Base-by-base conservation (phyloP, 345 rosid species). In the Citrus trifoliata region DNA sequence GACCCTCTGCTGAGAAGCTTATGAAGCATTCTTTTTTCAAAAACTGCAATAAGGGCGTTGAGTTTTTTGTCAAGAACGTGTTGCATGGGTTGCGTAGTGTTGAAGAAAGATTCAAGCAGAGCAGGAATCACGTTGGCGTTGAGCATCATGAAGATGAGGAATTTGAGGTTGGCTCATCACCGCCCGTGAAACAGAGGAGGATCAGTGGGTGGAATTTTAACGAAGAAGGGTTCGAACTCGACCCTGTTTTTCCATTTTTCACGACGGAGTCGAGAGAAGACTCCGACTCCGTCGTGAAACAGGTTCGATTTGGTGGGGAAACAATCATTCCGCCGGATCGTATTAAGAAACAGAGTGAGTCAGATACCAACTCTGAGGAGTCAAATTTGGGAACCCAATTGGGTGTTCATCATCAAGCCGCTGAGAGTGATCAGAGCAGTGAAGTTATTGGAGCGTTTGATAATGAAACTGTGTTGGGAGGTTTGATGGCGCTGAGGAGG, bases 191-290 rank as follows among this genome's bases (percentile, higher is more conserved):
- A 86, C 85, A 79, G 22, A 90, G 98, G 72, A 93, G 99, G 81
- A 91, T 93, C 48, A 91, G 99, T 56, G 98, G 96, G 14, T 93
- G 99, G 99, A 93, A 92, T 40, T 95, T 93, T 82, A 85, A 91
- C 18, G 92, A 91, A 82, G 91, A 91, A 10, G 94, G 82, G 4
- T 89, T 93, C 38, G 83, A 93, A 73, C 89, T 93, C 22, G 92
- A 92, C 74, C 98, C 96, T 21, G 88, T 93, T 37, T 95, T 92
- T 79, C 95, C 94, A 4, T 22, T 51, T 0, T 88, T 90, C 80
- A 95, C 94, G 5, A 32, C 59, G 1, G 90, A 83, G 63, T 12
- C 66, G 28, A 67, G 4, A 14, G 66, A 70, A 46, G 51, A 46
- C 51, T 3, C 4, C 0, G 83, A 84, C 53, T 30, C 76, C 10